These are phyloP conservation scores for Scheffersomyces parashehatae DNA, from an alignment of 1,139 yeast genomes.

Conservation along the genomic window DNA sequence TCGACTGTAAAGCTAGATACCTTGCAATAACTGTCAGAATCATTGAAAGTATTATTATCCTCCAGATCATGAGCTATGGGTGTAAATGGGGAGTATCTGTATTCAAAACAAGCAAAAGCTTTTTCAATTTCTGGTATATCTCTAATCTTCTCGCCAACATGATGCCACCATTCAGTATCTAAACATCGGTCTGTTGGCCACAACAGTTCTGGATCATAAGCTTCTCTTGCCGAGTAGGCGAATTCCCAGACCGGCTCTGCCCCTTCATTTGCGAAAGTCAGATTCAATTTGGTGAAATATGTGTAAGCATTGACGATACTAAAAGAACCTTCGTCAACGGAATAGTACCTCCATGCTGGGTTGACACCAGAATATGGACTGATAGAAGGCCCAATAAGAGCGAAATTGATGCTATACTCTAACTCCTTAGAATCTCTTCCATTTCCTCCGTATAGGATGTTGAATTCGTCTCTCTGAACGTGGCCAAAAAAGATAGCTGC, in stretches of 20 bases:
- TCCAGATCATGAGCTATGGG: no score
- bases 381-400: slow-evolving; percentile 31
- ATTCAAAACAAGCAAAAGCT: slow-evolving; percentile 13
- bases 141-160: slow-evolving; percentile 6
- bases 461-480: slow-evolving; percentile 26
- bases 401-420: slow-evolving; percentile 24
- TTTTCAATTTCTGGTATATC: slow-evolving; percentile 15
- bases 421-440: slow-evolving; percentile 1
- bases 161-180: slow-evolving; percentile 31
- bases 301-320: slow-evolving; percentile 30
- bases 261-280: slow-evolving; percentile 28
- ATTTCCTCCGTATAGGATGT: slow-evolving; percentile 24
- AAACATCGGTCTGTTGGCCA: slow-evolving; percentile 29
- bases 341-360: slow-evolving; percentile 36
- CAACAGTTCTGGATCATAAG: slow-evolving; percentile 25
- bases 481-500: slow-evolving; percentile 35
- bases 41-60: slow-evolving; percentile 7
- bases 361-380: slow-evolving; percentile 29
- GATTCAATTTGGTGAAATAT: slow-evolving; percentile 28
- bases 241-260: slow-evolving; percentile 32
- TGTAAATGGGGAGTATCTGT: slow-evolving; percentile 11
- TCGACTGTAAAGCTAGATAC: slow-evolving; percentile 26
- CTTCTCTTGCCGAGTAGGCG: slow-evolving; percentile 30
- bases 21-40: slow-evolving; percentile 21
- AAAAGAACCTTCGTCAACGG: slow-evolving; percentile 30